These are phyloP conservation scores for Talaromyces sp. DNA, from an alignment of 2,329 filamentous ascomycete genomes.

Conservation along the genomic window DNA sequence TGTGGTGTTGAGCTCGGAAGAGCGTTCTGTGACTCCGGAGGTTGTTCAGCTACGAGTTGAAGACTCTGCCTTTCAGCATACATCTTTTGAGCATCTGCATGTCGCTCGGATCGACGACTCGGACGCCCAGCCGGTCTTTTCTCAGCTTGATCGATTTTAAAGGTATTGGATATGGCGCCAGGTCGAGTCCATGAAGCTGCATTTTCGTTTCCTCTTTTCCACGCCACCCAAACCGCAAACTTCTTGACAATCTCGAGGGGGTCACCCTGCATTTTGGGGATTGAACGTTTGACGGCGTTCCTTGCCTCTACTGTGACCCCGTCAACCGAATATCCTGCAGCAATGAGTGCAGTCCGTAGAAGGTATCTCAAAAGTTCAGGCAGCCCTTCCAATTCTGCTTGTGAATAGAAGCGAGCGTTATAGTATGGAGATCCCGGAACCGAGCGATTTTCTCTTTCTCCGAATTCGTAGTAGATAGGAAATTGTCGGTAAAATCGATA, in stretches of 20 bases:
- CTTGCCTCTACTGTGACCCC: conserved; percentile 54
- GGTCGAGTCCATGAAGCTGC: conserved; percentile 59
- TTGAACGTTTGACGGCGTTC: conserved; percentile 57
- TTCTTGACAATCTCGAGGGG: conserved; percentile 55
- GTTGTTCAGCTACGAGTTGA: conserved; percentile 30
- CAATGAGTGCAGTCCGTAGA: conserved; percentile 58
- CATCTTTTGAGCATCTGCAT: conserved; percentile 41
- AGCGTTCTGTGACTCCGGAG: conserved; percentile 15
- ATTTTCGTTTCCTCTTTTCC: conserved; percentile 61
- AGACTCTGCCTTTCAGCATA: conserved; percentile 36
- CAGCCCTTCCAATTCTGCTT: conserved; percentile 57
- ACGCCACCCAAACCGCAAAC: conserved; percentile 62
- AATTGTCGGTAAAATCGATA: conserved; percentile 49
- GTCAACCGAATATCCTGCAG: conserved; percentile 54
- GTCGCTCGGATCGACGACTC: conserved; percentile 52
- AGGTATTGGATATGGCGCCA: conserved; percentile 49
- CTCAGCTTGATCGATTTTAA: conserved; percentile 44
- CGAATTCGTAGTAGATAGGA: conserved; percentile 56
- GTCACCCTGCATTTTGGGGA: conserved; percentile 58
- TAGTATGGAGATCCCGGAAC: conserved; percentile 50
- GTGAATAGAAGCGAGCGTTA: conserved; percentile 58
- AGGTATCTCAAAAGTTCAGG: conserved; percentile 57
- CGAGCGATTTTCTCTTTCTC: conserved; percentile 49
- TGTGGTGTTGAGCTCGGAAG: conserved; percentile 17
- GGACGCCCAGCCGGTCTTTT: conserved; percentile 54